phyloP scores from a whole-genome alignment of 1,284 basidiomycete species.

The Malassezia slooffiae region DNA sequence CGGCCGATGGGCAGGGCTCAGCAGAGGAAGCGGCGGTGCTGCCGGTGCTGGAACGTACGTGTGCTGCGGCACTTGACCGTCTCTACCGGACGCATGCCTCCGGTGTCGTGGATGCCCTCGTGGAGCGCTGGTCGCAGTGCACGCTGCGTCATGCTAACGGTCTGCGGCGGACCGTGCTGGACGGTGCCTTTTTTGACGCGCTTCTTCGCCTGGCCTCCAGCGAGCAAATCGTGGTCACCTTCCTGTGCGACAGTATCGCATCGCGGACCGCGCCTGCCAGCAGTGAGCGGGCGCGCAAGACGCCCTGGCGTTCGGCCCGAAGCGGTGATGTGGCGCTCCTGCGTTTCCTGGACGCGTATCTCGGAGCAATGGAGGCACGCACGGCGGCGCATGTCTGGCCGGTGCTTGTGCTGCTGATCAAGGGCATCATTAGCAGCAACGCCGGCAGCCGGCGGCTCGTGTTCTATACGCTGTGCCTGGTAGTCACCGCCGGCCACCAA shows the following conservation, averaged over 20 bases:
- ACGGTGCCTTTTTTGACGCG: slow-evolving; percentile 58
- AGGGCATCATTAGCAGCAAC: slow-evolving; percentile 57
- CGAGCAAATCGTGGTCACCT: slow-evolving; percentile 76
- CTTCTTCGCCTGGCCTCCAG: slow-evolving; percentile 71
- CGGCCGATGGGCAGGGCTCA: too few relatives aligned
- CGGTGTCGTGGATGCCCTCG: slow-evolving; percentile 69
- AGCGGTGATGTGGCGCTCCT: too few relatives aligned
- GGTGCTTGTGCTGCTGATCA: slow-evolving; percentile 59
- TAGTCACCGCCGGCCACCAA: slow-evolving; percentile 66
- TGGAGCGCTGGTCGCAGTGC: slow-evolving; percentile 60
- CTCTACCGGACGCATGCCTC: slow-evolving; percentile 68
- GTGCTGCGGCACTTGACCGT: slow-evolving; percentile 61
- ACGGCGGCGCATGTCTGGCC: slow-evolving; percentile 82
- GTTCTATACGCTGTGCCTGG: slow-evolving; percentile 67
- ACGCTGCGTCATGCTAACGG: too few relatives aligned
- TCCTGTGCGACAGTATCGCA: slow-evolving; percentile 61
- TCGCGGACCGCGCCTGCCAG: slow-evolving; percentile 37
- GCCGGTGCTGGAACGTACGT: too few relatives aligned
- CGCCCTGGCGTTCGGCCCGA: too few relatives aligned
- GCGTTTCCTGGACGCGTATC: slow-evolving; percentile 76
- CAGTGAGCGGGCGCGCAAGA: slow-evolving; percentile 50
- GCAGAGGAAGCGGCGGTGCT: too few relatives aligned
- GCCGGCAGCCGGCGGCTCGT: slow-evolving; percentile 50
- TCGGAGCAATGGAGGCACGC: slow-evolving; percentile 72
- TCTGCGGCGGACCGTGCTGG: too few relatives aligned